Evolutionary conservation across 306 rosid genomes (phyloP).

Genomic region (Medicago ruthenica): DNA sequence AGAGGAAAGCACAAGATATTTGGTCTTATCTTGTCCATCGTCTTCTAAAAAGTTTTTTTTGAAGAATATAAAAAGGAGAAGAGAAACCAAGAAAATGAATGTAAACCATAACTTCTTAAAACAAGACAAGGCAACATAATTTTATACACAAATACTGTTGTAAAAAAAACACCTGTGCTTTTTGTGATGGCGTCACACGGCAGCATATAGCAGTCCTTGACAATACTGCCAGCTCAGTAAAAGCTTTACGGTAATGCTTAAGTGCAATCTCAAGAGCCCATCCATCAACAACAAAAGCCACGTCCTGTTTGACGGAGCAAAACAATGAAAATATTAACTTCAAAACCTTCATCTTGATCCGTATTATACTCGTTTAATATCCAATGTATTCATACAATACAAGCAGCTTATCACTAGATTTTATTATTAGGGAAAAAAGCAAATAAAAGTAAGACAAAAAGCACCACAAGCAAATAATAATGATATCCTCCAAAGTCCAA

Average conservation of each 20-base stretch:
- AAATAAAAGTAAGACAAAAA: slow-evolving; percentile 28
- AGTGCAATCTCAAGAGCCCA: slow-evolving; percentile 99
- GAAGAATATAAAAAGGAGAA: slow-evolving; percentile 30
- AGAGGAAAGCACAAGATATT: slow-evolving; percentile 30
- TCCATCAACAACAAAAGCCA: slow-evolving; percentile 96
- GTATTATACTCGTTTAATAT: not conserved
- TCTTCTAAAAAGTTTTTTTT: not conserved
- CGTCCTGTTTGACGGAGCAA: slow-evolving; percentile 60
- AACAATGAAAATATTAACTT: slow-evolving; percentile 31
- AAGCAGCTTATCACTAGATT: slow-evolving; percentile 35
- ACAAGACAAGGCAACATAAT: slow-evolving; percentile 36
- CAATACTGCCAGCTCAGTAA: slow-evolving; percentile 93
- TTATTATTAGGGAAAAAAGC: slow-evolving; percentile 18
- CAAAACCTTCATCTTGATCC: slow-evolving; percentile 26
- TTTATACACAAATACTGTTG: slow-evolving; percentile 23
- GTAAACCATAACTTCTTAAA: slow-evolving; percentile 13
- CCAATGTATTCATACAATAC: slow-evolving; percentile 1
- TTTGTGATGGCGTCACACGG: slow-evolving; percentile 98
- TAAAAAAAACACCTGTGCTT: slow-evolving; percentile 78
- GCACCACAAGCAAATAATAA: slow-evolving; percentile 27
- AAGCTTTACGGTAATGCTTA: slow-evolving; percentile 80
- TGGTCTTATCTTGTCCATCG: not conserved
- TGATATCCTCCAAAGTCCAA: slow-evolving; percentile 20
- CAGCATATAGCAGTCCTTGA: slow-evolving; percentile 99
- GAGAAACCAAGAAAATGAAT: slow-evolving; percentile 19